Conservation (phyloP, 371 early-diverging fungal species). For the Syncephalastrum monosporum region DNA sequence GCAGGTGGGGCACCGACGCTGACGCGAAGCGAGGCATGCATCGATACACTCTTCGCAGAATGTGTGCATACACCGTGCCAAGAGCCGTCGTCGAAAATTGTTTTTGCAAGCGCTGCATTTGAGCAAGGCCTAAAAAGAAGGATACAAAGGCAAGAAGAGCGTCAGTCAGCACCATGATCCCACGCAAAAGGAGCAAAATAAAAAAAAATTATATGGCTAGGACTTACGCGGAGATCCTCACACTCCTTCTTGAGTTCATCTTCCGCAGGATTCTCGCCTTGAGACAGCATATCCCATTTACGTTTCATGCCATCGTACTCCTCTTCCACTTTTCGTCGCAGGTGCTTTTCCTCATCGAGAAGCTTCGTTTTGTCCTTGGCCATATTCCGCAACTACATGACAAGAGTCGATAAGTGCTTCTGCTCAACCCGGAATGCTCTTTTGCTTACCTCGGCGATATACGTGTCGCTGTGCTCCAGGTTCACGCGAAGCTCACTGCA, state of each 20-base stretch:
- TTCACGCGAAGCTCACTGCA: constrained; percentile 18
- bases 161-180: too few species aligned
- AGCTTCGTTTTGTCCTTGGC: constrained; percentile 59
- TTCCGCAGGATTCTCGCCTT: constrained; percentile 38
- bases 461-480: constrained; percentile 18
- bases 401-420: neutral
- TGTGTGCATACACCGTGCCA: constrained; percentile 94
- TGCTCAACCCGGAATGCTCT: neutral
- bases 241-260: constrained; percentile 33
- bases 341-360: constrained; percentile 58
- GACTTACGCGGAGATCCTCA: constrained; percentile 42
- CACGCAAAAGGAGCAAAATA: neutral
- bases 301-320: constrained; percentile 57
- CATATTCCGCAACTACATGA: constrained; percentile 40
- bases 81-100: constrained; percentile 81
- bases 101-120: constrained; percentile 87
- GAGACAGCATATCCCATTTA: constrained; percentile 32
- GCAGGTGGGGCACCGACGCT: constrained; percentile 99
- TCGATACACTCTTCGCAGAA: constrained; percentile 97
- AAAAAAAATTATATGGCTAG: neutral
- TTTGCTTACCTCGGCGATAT: constrained; percentile 11
- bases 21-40: constrained; percentile 81
- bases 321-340: constrained; percentile 53
- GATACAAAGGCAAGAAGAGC: neutral
- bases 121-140: constrained; percentile 60